Evolutionary conservation across 176 grass and related monocot species (phyloP).

Genomic region (Bolboschoenus planiculmis): DNA sequence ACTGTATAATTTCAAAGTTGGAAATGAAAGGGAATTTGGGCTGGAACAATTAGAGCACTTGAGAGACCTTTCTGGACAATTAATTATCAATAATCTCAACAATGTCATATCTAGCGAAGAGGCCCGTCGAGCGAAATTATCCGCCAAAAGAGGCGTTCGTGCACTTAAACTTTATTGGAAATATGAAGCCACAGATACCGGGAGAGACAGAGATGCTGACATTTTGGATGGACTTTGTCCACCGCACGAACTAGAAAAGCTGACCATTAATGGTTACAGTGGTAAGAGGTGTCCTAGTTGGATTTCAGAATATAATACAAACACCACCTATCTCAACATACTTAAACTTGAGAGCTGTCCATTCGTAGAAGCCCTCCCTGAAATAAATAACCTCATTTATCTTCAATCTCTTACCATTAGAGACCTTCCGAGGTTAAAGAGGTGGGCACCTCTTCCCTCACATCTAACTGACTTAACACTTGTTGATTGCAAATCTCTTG

Average conservation of each 20-base stretch:
- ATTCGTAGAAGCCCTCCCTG: not conserved
- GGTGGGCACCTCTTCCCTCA: not conserved
- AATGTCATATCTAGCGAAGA: not conserved
- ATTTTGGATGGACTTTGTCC: conserved; percentile 3
- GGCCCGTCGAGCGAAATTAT: not conserved
- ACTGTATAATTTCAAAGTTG: not conserved
- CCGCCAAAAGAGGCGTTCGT: not conserved
- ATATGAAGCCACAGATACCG: no score
- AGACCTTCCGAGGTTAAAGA: not conserved
- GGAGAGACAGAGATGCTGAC: not conserved
- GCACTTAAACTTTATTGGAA: not conserved
- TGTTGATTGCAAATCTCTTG: not conserved
- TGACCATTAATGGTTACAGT: not conserved
- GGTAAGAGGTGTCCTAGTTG: not conserved
- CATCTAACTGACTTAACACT: not conserved
- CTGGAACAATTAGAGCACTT: conserved; percentile 19
- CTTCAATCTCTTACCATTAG: not conserved
- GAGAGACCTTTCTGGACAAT: not conserved
- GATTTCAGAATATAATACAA: not conserved
- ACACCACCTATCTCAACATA: not conserved
- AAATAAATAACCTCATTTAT: not conserved
- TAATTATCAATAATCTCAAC: not conserved
- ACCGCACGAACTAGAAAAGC: not conserved
- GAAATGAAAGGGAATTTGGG: not conserved
- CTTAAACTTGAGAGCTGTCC: not conserved